Percentiles rank a stretch among this genome's conserved stretches.
These are phyloP conservation scores for Aspergillus terreus DNA, from an alignment of 2,329 filamentous ascomycete species.

Conservation along the genomic window DNA sequence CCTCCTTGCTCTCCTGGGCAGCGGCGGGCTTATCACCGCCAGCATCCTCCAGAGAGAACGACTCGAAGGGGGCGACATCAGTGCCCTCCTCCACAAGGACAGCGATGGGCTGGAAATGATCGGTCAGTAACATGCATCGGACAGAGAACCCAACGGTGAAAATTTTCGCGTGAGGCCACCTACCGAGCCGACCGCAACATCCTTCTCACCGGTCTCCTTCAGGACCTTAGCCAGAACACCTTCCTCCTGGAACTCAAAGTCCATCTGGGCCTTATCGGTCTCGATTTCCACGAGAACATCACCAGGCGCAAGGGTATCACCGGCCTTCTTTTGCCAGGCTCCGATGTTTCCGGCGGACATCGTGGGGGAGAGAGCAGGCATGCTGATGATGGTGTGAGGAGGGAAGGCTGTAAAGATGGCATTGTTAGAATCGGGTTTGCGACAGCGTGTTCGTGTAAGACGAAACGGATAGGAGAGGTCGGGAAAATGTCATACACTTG, in stretches of 20 bases:
- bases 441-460: constrained; percentile 6
- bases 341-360: constrained; percentile 98
- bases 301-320: constrained; percentile 80
- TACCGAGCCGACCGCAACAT: constrained; percentile 91
- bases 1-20: constrained; percentile 60
- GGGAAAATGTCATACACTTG: constrained; percentile 53
- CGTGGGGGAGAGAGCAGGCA: constrained; percentile 96
- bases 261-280: constrained; percentile 99
- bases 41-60: constrained; percentile 83
- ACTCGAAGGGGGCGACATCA: constrained; percentile 83
- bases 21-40: constrained; percentile 72
- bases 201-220: constrained; percentile 89
- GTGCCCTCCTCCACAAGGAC: constrained; percentile 88
- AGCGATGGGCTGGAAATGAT: constrained; percentile 73
- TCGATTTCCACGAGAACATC: constrained; percentile 98
- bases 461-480: not conserved
- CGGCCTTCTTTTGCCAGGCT: constrained; percentile 94
- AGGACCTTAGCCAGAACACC: constrained; percentile 92
- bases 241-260: constrained; percentile 99
- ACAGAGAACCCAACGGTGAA: constrained; percentile 8
- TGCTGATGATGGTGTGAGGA: constrained; percentile 90
- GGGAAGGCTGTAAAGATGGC: constrained; percentile 70
- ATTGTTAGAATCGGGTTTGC: constrained; percentile 16
- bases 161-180: constrained; percentile 41
- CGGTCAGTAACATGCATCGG: constrained; percentile 19